A percentile compares a stretch with the other conserved stretches of the same genome.
Conservation (phyloP, 192 early-diverging fungal species). For the Mortierella alpina region DNA sequence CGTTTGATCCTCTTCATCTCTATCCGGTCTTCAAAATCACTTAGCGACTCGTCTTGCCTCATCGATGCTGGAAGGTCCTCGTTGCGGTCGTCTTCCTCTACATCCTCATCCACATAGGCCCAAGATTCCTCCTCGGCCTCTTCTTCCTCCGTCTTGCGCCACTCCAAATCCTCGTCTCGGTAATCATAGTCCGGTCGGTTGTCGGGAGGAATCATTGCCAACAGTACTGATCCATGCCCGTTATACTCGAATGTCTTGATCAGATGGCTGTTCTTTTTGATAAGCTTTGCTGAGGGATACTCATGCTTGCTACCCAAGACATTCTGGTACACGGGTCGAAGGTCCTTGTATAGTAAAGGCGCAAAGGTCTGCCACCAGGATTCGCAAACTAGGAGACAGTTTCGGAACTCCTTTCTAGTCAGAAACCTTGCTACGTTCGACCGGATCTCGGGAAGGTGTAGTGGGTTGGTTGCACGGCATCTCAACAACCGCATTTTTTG, state of each 20-base stretch:
- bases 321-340: conserved; percentile 34
- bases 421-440: conserved; percentile 22
- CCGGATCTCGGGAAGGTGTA: conserved; percentile 31
- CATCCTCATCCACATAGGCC: conserved; percentile 32
- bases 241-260: conserved; percentile 43
- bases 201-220: conserved; percentile 17
- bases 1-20: conserved; percentile 4
- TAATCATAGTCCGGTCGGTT: not conserved
- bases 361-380: conserved; percentile 32
- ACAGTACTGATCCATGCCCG: conserved; percentile 26
- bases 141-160: conserved; percentile 10
- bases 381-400: conserved; percentile 18
- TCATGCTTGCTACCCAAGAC: conserved; percentile 28
- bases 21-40: conserved; percentile 32
- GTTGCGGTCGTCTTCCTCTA: not conserved
- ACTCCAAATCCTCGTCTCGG: not conserved
- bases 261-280: conserved; percentile 26
- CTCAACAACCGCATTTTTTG: not conserved
- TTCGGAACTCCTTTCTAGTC: conserved; percentile 11
- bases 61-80: not conserved
- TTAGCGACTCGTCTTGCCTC: conserved; percentile 5
- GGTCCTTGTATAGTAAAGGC: conserved; percentile 16
- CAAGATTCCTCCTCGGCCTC: conserved; percentile 16
- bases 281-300: conserved; percentile 14
- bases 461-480: conserved; percentile 24